Evolutionary conservation across 768 basidiomycete species (phyloP), one percentile per base, ranked within the genome.

Genomic region (Candolleomyces eurysporus): DNA sequence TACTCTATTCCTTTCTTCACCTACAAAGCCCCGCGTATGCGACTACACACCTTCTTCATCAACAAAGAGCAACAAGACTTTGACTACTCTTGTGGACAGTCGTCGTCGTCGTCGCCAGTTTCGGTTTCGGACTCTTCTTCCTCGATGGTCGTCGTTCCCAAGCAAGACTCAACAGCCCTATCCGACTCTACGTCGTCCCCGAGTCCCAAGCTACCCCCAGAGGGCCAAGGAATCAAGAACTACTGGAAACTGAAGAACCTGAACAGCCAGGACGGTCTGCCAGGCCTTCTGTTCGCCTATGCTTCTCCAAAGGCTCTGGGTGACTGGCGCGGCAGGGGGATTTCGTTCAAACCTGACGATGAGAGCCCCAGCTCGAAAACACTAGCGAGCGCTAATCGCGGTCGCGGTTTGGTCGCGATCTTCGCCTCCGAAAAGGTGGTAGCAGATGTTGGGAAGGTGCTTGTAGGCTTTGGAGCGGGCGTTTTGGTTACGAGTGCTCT

Each of bases 1-100:
- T 87, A 76, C 60, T 78, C 78, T 0, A 78, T 87, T 26, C 87
- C 87, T 1, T 79, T 77, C 64, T 86, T 80, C 67, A 70, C 73
- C 48, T 88, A 80, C 74, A 72, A 79, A 48, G 69, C 73, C 1
- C 77, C 84, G 50, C 82, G 87, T 30, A 78, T 78, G 31, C 72
- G 72, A 17, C 79, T 84, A 2, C 74, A 80, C 43, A 70, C 75
- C 6, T 76, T 64, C 58, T 73, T 73, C 42, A 73, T 71, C 13
- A 64, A 63, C 45, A 71, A 72, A 42, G 61, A 61, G 31, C 61
- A 61, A 22, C 83, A 86, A 66, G 59, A 55, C 4, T 63, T 65
- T 6, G 83, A 85, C 57, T 68, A 68, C 32, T 64, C 61, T 13
- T 68, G 60, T 39, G 73, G 67, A 9, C 63, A 59, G 7, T 57